phyloP scores from a whole-genome alignment of 495 filamentous ascomycete species.

The Peziza echinospora region DNA sequence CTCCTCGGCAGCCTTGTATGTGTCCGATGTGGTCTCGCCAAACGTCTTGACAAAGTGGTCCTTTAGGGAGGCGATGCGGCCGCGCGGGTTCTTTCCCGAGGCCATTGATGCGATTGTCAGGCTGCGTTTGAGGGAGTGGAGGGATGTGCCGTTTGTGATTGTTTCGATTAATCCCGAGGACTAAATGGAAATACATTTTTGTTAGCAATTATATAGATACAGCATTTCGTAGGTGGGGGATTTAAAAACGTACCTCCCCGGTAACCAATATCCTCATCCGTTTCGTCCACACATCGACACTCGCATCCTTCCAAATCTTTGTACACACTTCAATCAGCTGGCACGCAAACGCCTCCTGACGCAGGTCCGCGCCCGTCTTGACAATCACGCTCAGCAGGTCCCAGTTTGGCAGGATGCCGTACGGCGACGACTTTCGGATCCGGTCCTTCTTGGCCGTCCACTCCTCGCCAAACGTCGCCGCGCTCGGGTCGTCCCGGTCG shows the following conservation, averaged over 20 bases:
- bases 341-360: conserved; percentile 60
- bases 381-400: conserved; percentile 60
- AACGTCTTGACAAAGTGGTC: conserved; percentile 61
- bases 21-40: conserved; percentile 36
- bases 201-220: conserved; percentile 6
- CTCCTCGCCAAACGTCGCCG: conserved; percentile 57
- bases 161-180: conserved; percentile 59
- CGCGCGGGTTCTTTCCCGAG: conserved; percentile 39
- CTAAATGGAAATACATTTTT: conserved; percentile 8
- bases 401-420: conserved; percentile 63
- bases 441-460: conserved; percentile 57
- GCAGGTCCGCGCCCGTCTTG: conserved; percentile 53
- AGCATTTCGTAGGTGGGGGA: not conserved
- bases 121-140: conserved; percentile 55
- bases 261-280: conserved; percentile 61
- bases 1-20: conserved; percentile 40
- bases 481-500: conserved; percentile 59
- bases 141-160: conserved; percentile 55
- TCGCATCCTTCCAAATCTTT: conserved; percentile 53
- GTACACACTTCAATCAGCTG: conserved; percentile 53
- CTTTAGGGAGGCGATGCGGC: conserved; percentile 46
- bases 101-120: conserved; percentile 46
- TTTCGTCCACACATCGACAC: conserved; percentile 56
- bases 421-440: conserved; percentile 50
- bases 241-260: conserved; percentile 28